Evolutionary conservation across 164 flowering plant species (phyloP).

Genomic region (Warburgia ugandensis): DNA sequence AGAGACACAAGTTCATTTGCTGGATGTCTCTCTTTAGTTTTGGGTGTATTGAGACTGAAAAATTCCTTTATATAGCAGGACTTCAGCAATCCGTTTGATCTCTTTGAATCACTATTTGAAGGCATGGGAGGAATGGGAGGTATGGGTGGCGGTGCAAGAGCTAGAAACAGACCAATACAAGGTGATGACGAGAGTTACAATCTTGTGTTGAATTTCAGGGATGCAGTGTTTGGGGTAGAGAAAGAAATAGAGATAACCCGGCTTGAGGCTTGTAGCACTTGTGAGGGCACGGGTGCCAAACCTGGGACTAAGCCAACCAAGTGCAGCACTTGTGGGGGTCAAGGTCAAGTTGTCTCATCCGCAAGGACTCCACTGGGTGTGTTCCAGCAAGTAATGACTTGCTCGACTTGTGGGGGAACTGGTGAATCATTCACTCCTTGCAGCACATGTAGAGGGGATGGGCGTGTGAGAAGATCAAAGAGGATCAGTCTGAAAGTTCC

Average conservation of each 20-base stretch:
- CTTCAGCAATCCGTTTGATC: conserved; percentile 84
- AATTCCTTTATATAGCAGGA: conserved; percentile 43
- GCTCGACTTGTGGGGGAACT: conserved; percentile 70
- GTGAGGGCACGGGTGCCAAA: conserved; percentile 88
- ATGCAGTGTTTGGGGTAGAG: conserved; percentile 88
- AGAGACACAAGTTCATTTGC: neutral
- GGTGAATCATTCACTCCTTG: conserved; percentile 82
- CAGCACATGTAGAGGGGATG: conserved; percentile 79
- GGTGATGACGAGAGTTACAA: conserved; percentile 80
- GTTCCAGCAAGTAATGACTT: conserved; percentile 85
- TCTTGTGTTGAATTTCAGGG: conserved; percentile 73
- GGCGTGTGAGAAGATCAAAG: conserved; percentile 79
- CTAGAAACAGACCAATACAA: conserved; percentile 59
- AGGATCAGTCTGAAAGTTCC: conserved; percentile 88
- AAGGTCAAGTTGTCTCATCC: conserved; percentile 82
- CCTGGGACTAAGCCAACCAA: conserved; percentile 67
- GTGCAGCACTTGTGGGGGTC: conserved; percentile 87
- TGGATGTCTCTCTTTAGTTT: no score
- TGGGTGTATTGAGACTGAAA: neutral
- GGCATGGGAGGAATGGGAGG: conserved; percentile 72
- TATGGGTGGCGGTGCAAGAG: conserved; percentile 52
- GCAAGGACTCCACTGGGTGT: conserved; percentile 88
- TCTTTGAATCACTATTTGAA: conserved; percentile 80
- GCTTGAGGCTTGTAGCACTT: conserved; percentile 77
- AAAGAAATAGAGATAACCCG: conserved; percentile 85